These are phyloP conservation scores for Talaromyces sp. DNA, from an alignment of 2,329 filamentous ascomycete species.

Conservation along the genomic window DNA sequence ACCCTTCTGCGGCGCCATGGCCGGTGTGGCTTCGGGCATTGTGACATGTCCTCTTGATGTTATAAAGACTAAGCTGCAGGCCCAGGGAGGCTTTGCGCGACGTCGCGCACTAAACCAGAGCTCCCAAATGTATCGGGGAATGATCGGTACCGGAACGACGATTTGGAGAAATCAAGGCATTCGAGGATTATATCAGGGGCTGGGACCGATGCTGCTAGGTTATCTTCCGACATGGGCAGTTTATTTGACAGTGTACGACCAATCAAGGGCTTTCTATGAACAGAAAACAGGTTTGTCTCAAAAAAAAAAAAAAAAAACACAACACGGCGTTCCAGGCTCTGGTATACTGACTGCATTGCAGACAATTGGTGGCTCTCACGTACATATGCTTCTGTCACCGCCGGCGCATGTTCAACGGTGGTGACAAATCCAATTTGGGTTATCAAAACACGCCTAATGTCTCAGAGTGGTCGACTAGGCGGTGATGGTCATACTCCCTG, in stretches of 20 bases:
- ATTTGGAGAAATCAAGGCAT: conserved; percentile 88
- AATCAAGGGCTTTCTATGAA: conserved; percentile 69
- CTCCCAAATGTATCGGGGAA: conserved; percentile 67
- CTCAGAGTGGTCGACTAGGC: conserved; percentile 60
- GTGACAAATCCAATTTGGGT: conserved; percentile 99
- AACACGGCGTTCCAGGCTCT: neutral
- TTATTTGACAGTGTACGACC: conserved; percentile 94
- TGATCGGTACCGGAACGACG: conserved; percentile 75
- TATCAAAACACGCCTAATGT: conserved; percentile 97
- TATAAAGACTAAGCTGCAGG: conserved; percentile 97
- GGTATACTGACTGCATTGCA: conserved; percentile 24
- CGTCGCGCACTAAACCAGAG: conserved; percentile 34
- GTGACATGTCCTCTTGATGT: conserved; percentile 97
- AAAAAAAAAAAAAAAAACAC: neutral
- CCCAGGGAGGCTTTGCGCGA: conserved; percentile 73
- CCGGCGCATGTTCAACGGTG: conserved; percentile 86
- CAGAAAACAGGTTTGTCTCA: conserved; percentile 52
- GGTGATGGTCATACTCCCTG: conserved; percentile 54
- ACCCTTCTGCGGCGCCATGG: conserved; percentile 78
- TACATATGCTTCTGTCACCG: conserved; percentile 83
- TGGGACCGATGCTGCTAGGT: conserved; percentile 90
- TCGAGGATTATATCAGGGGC: conserved; percentile 82
- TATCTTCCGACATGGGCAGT: conserved; percentile 98
- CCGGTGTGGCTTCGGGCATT: conserved; percentile 86
- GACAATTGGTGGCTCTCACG: conserved; percentile 73